Percentiles rank a stretch among this genome's conserved stretches.
These are phyloP conservation scores for Hypsizygus marmoreus DNA, from an alignment of 768 basidiomycete genomes.

Conservation along the genomic window DNA sequence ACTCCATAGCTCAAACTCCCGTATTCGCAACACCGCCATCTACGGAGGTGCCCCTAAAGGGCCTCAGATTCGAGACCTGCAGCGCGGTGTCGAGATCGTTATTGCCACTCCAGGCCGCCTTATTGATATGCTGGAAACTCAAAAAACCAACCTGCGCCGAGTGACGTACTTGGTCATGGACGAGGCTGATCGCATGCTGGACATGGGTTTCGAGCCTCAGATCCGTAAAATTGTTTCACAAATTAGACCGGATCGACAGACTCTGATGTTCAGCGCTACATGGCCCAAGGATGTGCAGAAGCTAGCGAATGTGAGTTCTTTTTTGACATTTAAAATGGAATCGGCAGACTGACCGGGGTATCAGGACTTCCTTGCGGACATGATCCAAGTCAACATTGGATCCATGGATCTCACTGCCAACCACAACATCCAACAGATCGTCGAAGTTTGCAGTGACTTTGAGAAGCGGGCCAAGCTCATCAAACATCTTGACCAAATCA, in stretches of 20 bases:
- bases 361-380: slow-evolving; percentile 94
- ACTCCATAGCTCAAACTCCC: slow-evolving; percentile 70
- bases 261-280: slow-evolving; percentile 98
- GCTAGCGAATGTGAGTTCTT: slow-evolving; percentile 72
- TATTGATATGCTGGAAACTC: slow-evolving; percentile 97
- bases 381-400: slow-evolving; percentile 98
- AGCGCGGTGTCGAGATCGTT: slow-evolving; percentile 95
- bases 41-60: slow-evolving; percentile 99
- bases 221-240: slow-evolving; percentile 98
- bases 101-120: slow-evolving; percentile 99
- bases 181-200: slow-evolving; percentile 99
- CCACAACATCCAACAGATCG: slow-evolving; percentile 94
- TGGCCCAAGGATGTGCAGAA: slow-evolving; percentile 99
- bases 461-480: slow-evolving; percentile 96
- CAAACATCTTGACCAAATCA: slow-evolving; percentile 97
- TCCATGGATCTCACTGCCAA: slow-evolving; percentile 99
- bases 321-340: not conserved
- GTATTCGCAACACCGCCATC: slow-evolving; percentile 97
- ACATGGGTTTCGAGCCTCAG: slow-evolving; percentile 99
- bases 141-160: slow-evolving; percentile 94
- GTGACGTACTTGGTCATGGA: slow-evolving; percentile 99
- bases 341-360: not conserved
- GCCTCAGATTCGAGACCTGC: slow-evolving; percentile 95
- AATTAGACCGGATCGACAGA: slow-evolving; percentile 97
- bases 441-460: slow-evolving; percentile 96